phyloP scores from a whole-genome alignment of 1,139 yeast species.

The Saccharomyces hybrid region DNA sequence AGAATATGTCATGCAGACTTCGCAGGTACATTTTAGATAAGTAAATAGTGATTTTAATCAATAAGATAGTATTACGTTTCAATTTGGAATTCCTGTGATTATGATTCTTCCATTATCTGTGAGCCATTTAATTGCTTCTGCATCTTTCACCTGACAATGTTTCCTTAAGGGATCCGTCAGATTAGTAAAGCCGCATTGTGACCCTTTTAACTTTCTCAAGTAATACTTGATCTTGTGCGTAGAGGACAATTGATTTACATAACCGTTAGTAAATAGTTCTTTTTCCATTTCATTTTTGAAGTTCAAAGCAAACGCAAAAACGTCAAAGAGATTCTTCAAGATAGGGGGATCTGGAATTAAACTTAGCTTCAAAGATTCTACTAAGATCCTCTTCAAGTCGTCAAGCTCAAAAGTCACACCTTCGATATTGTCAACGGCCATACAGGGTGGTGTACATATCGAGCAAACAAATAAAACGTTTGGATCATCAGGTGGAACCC shows the following conservation, averaged over 20 bases:
- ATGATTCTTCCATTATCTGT: constrained; percentile 2
- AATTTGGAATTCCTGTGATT: constrained; percentile 12
- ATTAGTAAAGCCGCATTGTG: constrained; percentile 28
- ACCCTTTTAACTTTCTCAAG: constrained; percentile 42
- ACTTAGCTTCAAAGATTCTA: constrained; percentile 34
- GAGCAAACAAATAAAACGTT: constrained; percentile 57
- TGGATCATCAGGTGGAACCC: constrained; percentile 27
- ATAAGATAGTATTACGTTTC: neutral
- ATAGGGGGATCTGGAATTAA: constrained; percentile 39
- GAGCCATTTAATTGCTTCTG: constrained; percentile 5
- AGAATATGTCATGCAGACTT: neutral
- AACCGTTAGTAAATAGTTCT: constrained; percentile 17
- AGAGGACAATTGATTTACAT: constrained; percentile 12
- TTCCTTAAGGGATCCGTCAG: constrained; percentile 30
- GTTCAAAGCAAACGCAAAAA: constrained; percentile 21
- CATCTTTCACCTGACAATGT: constrained; percentile 10
- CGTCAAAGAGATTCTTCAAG: constrained; percentile 23
- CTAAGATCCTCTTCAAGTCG: constrained; percentile 32
- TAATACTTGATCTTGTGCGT: constrained; percentile 35
- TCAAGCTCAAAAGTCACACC: constrained; percentile 33
- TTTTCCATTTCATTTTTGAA: constrained; percentile 25
- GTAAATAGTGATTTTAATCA: neutral
- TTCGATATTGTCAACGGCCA: constrained; percentile 32
- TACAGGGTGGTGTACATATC: constrained; percentile 41
- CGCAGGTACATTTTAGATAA: neutral